Conservation (phyloP, 1,284 basidiomycete species). For the Leucoagaricus sp. region DNA sequence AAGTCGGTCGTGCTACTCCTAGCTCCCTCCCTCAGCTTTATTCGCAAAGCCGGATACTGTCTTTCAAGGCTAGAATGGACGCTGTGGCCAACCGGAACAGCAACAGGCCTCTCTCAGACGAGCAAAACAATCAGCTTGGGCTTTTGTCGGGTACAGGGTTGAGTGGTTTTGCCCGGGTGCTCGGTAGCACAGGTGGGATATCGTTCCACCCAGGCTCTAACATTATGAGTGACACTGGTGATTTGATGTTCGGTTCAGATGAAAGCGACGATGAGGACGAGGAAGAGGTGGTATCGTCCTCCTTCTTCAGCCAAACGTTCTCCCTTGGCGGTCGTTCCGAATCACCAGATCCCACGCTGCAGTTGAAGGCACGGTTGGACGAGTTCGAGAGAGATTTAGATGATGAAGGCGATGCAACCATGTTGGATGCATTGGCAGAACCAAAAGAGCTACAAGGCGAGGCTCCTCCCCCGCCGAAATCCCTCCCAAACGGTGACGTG, state of each 20-base stretch:
- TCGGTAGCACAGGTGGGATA: constrained; percentile 48
- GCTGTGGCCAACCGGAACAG: constrained; percentile 53
- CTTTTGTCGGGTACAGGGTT: constrained; percentile 28
- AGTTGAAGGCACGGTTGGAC: constrained; percentile 59
- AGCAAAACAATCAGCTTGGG: constrained; percentile 16
- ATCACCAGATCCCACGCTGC: constrained; percentile 51
- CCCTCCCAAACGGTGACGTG: constrained; percentile 46
- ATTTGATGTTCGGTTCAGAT: constrained; percentile 59
- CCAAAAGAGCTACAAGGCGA: constrained; percentile 39
- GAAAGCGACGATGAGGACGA: constrained; percentile 59
- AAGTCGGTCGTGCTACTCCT: constrained; percentile 76
- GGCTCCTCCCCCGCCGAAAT: constrained; percentile 45
- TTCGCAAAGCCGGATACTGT: constrained; percentile 55
- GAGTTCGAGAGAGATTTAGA: constrained; percentile 51
- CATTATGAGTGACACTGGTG: constrained; percentile 47
- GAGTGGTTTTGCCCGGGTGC: constrained; percentile 19
- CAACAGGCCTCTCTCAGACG: constrained; percentile 16
- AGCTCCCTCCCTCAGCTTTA: constrained; percentile 68
- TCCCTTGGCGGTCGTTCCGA: constrained; percentile 37
- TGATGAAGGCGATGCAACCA: constrained; percentile 32
- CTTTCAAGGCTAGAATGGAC: constrained; percentile 59
- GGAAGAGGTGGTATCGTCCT: constrained; percentile 27
- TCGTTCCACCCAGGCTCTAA: constrained; percentile 54
- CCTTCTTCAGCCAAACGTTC: constrained; percentile 50
- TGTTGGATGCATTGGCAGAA: constrained; percentile 23